These are phyloP conservation scores for Globisporangium iwayamae DNA, from an alignment of 352 stramenopile genomes.

Conservation along the genomic window DNA sequence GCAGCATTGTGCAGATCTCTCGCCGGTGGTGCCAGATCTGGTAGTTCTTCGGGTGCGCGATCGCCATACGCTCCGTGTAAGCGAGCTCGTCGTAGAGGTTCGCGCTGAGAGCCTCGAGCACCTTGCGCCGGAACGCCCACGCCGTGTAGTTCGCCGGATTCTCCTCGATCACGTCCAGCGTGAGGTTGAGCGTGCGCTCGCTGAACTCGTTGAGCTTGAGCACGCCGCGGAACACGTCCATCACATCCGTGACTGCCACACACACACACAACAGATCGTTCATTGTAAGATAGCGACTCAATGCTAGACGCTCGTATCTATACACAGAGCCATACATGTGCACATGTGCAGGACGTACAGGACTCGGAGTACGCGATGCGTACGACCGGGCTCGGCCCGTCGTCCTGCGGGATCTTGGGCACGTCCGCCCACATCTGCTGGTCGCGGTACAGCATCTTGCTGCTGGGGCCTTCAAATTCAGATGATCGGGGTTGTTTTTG, in stretches of 20 bases:
- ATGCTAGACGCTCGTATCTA: neutral
- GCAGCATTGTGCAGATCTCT: constrained; percentile 86
- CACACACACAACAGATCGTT: neutral
- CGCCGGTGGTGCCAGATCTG: constrained; percentile 99
- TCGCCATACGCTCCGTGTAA: constrained; percentile 84
- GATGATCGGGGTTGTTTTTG: neutral
- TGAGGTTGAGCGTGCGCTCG: constrained; percentile 90
- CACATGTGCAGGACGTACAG: constrained; percentile 40
- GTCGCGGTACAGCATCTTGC: constrained; percentile 52
- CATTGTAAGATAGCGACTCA: neutral
- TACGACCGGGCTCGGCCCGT: constrained; percentile 74
- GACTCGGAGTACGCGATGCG: constrained; percentile 69
- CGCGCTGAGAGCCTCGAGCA: constrained; percentile 77
- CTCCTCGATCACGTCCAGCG: constrained; percentile 89
- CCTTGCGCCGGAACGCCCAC: constrained; percentile 93
- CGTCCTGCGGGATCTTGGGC: constrained; percentile 78
- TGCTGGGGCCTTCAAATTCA: neutral
- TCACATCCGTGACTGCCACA: constrained; percentile 72
- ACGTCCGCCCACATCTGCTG: constrained; percentile 79
- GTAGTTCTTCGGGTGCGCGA: constrained; percentile 98
- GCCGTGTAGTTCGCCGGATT: constrained; percentile 99
- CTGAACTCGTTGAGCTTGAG: constrained; percentile 89
- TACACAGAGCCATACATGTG: neutral
- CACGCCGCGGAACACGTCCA: constrained; percentile 95
- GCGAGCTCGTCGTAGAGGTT: constrained; percentile 65